These are phyloP conservation scores for Xylaria longipes DNA, from an alignment of 495 filamentous ascomycete species.

Conservation along the genomic window DNA sequence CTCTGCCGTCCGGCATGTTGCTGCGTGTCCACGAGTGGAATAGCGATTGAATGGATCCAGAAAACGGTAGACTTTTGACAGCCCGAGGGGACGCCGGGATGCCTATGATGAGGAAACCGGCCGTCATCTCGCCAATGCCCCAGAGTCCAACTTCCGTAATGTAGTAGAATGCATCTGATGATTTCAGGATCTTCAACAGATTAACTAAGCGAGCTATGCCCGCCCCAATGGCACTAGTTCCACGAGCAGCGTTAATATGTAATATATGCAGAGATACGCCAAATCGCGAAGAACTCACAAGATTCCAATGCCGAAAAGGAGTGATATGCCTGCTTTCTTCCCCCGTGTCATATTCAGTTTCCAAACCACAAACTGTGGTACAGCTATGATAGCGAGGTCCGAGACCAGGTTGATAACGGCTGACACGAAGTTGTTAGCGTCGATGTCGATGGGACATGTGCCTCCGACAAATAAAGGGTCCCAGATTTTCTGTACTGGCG, in stretches of 20 bases:
- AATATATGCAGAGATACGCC: background rate
- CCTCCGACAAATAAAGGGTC: background rate
- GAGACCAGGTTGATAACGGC: slow-evolving; percentile 11
- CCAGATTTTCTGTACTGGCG: slow-evolving; percentile 7
- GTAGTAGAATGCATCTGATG: background rate
- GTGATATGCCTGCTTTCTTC: background rate
- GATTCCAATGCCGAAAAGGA: slow-evolving; percentile 14
- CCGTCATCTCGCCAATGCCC: background rate
- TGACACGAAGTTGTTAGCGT: slow-evolving; percentile 4
- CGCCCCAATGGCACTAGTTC: background rate
- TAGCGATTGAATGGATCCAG: background rate
- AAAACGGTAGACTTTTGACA: background rate
- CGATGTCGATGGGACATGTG: slow-evolving; percentile 1
- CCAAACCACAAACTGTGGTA: slow-evolving; percentile 8
- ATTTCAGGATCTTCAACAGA: background rate
- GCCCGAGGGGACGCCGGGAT: background rate
- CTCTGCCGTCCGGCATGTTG: background rate
- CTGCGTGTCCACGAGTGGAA: background rate
- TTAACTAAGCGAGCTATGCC: background rate
- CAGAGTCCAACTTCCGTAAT: background rate
- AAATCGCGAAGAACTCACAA: slow-evolving; percentile 2
- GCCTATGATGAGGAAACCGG: slow-evolving; percentile 2
- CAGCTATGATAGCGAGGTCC: background rate
- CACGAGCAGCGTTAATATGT: background rate
- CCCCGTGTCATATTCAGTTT: slow-evolving; percentile 4